phyloP scores from a whole-genome alignment of 148 eudicot genomes.

The Fallopia convolvulus region DNA sequence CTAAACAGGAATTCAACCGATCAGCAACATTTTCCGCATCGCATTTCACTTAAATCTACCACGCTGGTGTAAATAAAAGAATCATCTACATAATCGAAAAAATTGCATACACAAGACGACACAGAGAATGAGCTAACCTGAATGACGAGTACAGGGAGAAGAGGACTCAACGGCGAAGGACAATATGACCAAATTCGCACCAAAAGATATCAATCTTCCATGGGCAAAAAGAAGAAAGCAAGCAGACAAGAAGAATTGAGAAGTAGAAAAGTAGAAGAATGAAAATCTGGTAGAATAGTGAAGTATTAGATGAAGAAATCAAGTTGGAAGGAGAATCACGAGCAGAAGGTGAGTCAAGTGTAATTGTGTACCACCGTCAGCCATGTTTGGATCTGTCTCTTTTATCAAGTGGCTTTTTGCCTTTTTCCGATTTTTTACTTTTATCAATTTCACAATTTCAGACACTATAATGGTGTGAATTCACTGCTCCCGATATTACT shows the following conservation, averaged over 20 bases:
- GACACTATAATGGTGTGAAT: too few species aligned
- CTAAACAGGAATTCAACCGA: neutral
- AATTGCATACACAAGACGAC: neutral
- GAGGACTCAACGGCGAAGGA: neutral
- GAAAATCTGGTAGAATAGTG: neutral
- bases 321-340: neutral
- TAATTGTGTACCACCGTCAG: neutral
- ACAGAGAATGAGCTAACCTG: neutral
- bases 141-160: neutral
- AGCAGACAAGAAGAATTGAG: neutral
- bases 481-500: too few species aligned
- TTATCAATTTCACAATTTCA: too few species aligned
- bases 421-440: too few species aligned
- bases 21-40: neutral
- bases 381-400: too few species aligned
- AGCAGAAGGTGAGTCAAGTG: neutral
- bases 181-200: neutral
- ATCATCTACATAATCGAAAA: neutral
- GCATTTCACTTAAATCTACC: neutral
- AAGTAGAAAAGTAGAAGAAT: neutral
- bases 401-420: too few species aligned
- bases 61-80: neutral
- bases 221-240: neutral
- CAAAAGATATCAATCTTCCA: neutral
- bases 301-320: neutral